Conservation (phyloP, 2,329 filamentous ascomycete species). For the Xylaria sp. region DNA sequence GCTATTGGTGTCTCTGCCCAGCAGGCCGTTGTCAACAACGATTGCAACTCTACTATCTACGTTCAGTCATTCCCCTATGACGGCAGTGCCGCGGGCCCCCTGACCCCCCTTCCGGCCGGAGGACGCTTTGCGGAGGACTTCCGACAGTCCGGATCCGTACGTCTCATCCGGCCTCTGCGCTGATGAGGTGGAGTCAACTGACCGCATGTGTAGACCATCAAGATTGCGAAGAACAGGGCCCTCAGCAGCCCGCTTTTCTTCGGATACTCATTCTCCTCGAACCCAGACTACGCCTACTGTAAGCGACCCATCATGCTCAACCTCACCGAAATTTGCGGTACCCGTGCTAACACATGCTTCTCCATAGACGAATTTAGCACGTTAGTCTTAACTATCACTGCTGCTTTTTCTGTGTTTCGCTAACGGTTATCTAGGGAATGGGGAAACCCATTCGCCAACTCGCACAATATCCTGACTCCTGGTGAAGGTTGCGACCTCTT, state of each 20-base stretch:
- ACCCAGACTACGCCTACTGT: too few relatives aligned
- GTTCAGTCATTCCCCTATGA: conserved; percentile 45
- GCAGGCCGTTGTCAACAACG: conserved; percentile 45
- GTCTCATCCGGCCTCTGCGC: background rate
- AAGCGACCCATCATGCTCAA: too few relatives aligned
- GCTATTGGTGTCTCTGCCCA: conserved; percentile 39
- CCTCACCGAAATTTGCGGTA: too few relatives aligned
- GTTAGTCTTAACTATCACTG: too few relatives aligned
- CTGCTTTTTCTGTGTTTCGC: too few relatives aligned
- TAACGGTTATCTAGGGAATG: too few relatives aligned
- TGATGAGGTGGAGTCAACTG: background rate
- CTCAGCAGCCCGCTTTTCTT: background rate
- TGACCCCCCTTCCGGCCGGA: conserved; percentile 36
- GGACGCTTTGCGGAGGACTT: background rate
- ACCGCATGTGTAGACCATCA: background rate
- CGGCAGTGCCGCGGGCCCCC: conserved; percentile 38
- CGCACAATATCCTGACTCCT: too few relatives aligned
- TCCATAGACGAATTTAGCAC: too few relatives aligned
- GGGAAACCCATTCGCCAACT: too few relatives aligned
- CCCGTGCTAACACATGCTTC: too few relatives aligned
- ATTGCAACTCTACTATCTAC: conserved; percentile 41
- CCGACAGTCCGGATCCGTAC: conserved; percentile 4
- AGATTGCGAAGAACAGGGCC: background rate
- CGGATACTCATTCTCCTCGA: background rate
- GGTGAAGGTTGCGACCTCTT: too few relatives aligned